These are phyloP conservation scores for Delonix regia DNA, from an alignment of 306 rosid genomes.

Conservation along the genomic window DNA sequence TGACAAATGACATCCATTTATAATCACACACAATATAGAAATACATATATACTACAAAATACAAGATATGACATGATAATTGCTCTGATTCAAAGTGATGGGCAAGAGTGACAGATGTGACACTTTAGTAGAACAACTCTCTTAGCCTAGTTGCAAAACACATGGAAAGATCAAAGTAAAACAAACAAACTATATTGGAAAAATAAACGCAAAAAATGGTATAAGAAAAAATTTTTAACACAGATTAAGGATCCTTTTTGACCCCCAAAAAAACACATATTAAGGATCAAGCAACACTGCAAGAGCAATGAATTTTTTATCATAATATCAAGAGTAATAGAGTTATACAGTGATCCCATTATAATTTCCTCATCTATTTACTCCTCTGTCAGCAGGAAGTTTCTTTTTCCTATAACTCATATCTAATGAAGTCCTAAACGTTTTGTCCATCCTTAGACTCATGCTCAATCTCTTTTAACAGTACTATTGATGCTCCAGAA, in stretches of 20 bases:
- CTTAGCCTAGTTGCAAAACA: conserved; percentile 13
- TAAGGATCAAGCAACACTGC: conserved; percentile 20
- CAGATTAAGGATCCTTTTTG: conserved; percentile 22
- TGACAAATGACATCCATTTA: conserved; percentile 45
- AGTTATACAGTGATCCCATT: not conserved
- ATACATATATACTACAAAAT: not conserved
- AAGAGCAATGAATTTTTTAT: not conserved
- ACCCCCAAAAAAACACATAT: no score
- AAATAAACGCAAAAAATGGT: conserved; percentile 17
- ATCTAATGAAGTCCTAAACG: conserved; percentile 19
- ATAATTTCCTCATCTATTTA: conserved; percentile 29
- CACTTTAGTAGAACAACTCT: conserved; percentile 28
- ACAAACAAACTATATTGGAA: not conserved
- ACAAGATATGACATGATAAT: conserved; percentile 15
- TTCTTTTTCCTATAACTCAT: conserved; percentile 23
- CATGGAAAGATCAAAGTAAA: conserved; percentile 7
- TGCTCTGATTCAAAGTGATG: conserved; percentile 2
- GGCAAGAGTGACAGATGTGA: not conserved
- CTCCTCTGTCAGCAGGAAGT: conserved; percentile 30
- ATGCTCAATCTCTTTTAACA: conserved; percentile 26
- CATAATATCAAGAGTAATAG: not conserved
- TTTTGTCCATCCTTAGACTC: conserved; percentile 16
- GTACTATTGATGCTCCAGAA: conserved; percentile 22
- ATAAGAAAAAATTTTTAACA: not conserved
- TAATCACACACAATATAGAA: conserved; percentile 25